A percentile compares a stretch with the other conserved stretches of the same genome.
These are phyloP conservation scores for Lepiota venenata DNA, from an alignment of 768 basidiomycete species.

Conservation along the genomic window DNA sequence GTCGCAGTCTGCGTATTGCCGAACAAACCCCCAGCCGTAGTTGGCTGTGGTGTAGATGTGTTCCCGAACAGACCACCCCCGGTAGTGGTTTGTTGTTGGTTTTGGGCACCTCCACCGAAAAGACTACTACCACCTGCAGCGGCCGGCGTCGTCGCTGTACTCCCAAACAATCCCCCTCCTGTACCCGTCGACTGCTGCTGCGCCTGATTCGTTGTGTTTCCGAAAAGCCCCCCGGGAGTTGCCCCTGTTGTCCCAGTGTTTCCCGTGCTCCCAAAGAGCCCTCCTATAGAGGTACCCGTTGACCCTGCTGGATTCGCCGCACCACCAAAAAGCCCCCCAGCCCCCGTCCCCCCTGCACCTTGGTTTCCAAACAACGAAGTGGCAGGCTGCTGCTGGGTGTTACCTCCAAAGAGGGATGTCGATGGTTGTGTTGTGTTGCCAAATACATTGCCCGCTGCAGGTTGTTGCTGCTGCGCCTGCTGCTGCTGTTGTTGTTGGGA, in stretches of 20 bases:
- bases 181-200: slow-evolving; percentile 5
- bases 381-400: slow-evolving; percentile 13
- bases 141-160: slow-evolving; percentile 7
- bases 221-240: slow-evolving; percentile 17
- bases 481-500: slow-evolving; percentile 14
- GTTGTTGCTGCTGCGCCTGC: slow-evolving; percentile 1
- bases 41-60: slow-evolving; percentile 12
- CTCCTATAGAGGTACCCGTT: slow-evolving; percentile 13
- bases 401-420: slow-evolving; percentile 21
- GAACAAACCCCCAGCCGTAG: slow-evolving; percentile 26
- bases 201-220: slow-evolving; percentile 7
- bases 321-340: slow-evolving; percentile 11
- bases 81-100: slow-evolving; percentile 15
- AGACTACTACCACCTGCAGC: slow-evolving; percentile 16
- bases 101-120: slow-evolving; percentile 23
- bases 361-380: slow-evolving; percentile 4
- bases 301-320: slow-evolving; percentile 9
- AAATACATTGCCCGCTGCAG: slow-evolving; percentile 13
- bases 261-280: slow-evolving; percentile 22
- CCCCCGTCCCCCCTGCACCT: neutral
- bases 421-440: slow-evolving; percentile 9
- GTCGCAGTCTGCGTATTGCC: slow-evolving; percentile 16
- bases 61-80: slow-evolving; percentile 14
- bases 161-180: slow-evolving; percentile 21
- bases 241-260: neutral